Evolutionary conservation across 2,329 filamentous ascomycete genomes (phyloP).

Genomic region (Trichoderma breve): DNA sequence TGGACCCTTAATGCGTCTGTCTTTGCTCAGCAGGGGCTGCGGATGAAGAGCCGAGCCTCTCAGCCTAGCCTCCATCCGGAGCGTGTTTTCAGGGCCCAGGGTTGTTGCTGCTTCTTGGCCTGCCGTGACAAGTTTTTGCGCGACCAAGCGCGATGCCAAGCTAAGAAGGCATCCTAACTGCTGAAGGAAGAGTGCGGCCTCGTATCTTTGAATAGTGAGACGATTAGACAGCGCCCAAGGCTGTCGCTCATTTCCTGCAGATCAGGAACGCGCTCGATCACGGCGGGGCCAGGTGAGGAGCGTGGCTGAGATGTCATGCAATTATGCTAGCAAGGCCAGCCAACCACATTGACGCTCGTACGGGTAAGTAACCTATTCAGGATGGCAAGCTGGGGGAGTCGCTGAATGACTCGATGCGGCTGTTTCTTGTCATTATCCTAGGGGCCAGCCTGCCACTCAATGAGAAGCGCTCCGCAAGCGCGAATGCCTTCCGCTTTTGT

Average conservation of each 20-base stretch:
- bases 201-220: slow-evolving; percentile 14
- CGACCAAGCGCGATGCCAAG: not conserved
- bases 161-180: not conserved
- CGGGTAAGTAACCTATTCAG: slow-evolving; percentile 12
- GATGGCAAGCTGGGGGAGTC: not conserved
- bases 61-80: not conserved
- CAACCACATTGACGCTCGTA: slow-evolving; percentile 6
- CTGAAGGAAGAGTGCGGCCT: slow-evolving; percentile 7
- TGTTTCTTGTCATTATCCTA: not conserved
- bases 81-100: not conserved
- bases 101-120: not conserved
- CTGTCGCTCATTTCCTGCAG: slow-evolving; percentile 9
- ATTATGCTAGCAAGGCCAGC: slow-evolving; percentile 4
- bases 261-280: slow-evolving; percentile 17
- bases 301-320: slow-evolving; percentile 19
- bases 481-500: not conserved
- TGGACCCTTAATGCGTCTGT: not conserved
- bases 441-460: not conserved
- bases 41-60: slow-evolving; percentile 1
- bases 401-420: slow-evolving; percentile 3
- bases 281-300: not conserved
- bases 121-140: not conserved
- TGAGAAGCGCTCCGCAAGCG: not conserved
- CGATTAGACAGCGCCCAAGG: not conserved
- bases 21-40: not conserved